Conservation (phyloP, 2,329 filamentous ascomycete species). For the Emergomyces orientalis region DNA sequence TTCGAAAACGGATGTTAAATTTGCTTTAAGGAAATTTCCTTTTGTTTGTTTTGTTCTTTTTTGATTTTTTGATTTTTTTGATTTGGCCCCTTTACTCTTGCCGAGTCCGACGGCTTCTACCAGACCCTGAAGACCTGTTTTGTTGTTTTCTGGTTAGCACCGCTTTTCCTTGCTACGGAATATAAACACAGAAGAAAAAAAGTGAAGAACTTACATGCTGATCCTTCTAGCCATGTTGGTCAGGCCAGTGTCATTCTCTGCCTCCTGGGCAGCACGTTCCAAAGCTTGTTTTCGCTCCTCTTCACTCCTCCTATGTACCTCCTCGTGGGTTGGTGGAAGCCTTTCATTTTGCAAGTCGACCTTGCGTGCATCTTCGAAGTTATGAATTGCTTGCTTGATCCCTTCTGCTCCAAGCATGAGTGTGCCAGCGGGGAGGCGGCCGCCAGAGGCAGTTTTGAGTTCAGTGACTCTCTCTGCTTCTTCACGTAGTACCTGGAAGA, state of each 20-base stretch:
- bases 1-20: neutral
- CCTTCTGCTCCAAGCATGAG: constrained; percentile 97
- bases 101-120: constrained; percentile 24
- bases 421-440: constrained; percentile 84
- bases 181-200: too few relatives aligned
- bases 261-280: constrained; percentile 75
- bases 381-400: constrained; percentile 96
- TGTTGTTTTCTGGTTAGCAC: constrained; percentile 2
- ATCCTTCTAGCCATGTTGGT: constrained; percentile 81
- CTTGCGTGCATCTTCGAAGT: constrained; percentile 92
- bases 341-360: constrained; percentile 96
- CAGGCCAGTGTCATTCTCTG: constrained; percentile 82
- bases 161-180: neutral
- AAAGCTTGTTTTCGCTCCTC: constrained; percentile 74
- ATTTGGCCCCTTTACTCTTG: neutral
- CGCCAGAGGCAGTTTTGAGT: constrained; percentile 91
- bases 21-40: neutral
- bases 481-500: constrained; percentile 96
- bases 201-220: constrained; percentile 68
- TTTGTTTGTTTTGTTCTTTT: neutral
- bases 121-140: constrained; percentile 32
- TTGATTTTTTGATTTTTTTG: neutral
- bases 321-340: constrained; percentile 82
- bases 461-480: constrained; percentile 96
- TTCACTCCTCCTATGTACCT: constrained; percentile 74